Conservation (phyloP, 192 early-diverging fungal genomes). For the Backusella mclennaniae region DNA sequence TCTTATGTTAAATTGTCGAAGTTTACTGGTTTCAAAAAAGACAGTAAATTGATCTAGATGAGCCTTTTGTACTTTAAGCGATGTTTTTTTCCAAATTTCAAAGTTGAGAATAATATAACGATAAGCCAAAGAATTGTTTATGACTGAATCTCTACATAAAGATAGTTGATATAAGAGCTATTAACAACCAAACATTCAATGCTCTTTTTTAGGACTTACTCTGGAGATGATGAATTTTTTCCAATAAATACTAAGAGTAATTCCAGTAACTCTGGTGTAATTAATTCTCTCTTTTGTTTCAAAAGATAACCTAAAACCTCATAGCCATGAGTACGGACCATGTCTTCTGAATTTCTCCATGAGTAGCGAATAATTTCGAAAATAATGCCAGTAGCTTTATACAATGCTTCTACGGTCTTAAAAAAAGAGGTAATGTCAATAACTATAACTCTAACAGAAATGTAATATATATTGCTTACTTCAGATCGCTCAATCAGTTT, state of each 20-base stretch:
- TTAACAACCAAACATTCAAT: neutral
- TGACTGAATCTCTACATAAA: constrained; percentile 55
- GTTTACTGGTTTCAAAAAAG: constrained; percentile 56
- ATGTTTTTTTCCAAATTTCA: constrained; percentile 64
- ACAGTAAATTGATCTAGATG: constrained; percentile 61
- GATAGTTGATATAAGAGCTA: neutral
- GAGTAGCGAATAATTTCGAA: constrained; percentile 60
- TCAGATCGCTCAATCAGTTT: constrained; percentile 58
- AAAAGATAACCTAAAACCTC: constrained; percentile 62
- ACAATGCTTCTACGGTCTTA: constrained; percentile 48
- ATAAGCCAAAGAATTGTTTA: constrained; percentile 64
- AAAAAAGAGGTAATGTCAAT: neutral
- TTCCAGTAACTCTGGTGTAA: constrained; percentile 57
- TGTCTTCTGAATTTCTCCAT: constrained; percentile 72
- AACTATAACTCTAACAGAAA: neutral
- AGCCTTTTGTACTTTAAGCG: constrained; percentile 49
- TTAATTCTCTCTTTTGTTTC: constrained; percentile 60
- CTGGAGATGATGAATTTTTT: constrained; percentile 45
- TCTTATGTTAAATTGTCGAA: constrained; percentile 55
- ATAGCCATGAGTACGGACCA: constrained; percentile 67
- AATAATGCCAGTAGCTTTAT: constrained; percentile 52
- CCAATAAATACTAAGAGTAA: constrained; percentile 62
- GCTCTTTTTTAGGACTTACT: constrained; percentile 34
- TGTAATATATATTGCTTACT: constrained; percentile 36
- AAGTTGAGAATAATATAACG: constrained; percentile 63